Percentiles rank a stretch among this genome's conserved stretches.
phyloP scores from a whole-genome alignment of 2,329 filamentous ascomycete species.

The Verticillium albo-atrum region DNA sequence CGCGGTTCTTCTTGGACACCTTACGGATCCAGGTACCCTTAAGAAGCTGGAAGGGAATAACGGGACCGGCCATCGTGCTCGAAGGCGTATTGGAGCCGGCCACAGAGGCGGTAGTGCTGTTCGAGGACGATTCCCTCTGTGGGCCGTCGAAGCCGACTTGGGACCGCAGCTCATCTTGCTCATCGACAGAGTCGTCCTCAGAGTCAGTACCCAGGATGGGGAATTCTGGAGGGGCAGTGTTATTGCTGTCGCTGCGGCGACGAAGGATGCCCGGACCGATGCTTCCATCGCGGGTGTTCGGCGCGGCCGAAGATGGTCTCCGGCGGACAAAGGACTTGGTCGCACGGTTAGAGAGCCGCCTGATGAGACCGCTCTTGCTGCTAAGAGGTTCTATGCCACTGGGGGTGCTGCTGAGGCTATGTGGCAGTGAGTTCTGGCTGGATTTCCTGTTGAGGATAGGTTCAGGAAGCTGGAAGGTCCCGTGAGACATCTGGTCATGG shows the following conservation, averaged over 20 bases:
- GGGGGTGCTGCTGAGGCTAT: constrained; percentile 52
- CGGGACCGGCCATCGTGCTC: constrained; percentile 56
- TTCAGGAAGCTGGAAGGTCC: constrained; percentile 68
- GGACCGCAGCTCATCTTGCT: constrained; percentile 41
- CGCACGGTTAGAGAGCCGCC: constrained; percentile 78
- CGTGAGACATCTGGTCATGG: constrained; percentile 43
- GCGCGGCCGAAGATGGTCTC: constrained; percentile 71
- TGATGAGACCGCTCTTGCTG: constrained; percentile 54
- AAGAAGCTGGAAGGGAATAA: constrained; percentile 72
- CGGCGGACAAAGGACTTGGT: constrained; percentile 61
- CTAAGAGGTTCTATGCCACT: constrained; percentile 47
- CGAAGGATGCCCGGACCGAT: constrained; percentile 85
- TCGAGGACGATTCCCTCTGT: constrained; percentile 41
- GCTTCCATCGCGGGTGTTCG: constrained; percentile 78
- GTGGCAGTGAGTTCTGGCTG: constrained; percentile 59
- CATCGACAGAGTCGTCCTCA: constrained; percentile 53
- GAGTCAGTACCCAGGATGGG: constrained; percentile 43
- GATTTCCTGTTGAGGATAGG: constrained; percentile 58
- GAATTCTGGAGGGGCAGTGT: constrained; percentile 53
- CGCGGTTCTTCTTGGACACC: constrained; percentile 75
- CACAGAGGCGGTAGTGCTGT: constrained; percentile 43
- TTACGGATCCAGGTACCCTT: constrained; percentile 77
- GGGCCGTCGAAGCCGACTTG: constrained; percentile 36
- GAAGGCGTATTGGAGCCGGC: constrained; percentile 28
- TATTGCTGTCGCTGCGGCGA: constrained; percentile 85